Percentiles rank a stretch among this genome's conserved stretches.
phyloP scores from a whole-genome alignment of 495 filamentous ascomycete species.

The Penicillium diatomitis region DNA sequence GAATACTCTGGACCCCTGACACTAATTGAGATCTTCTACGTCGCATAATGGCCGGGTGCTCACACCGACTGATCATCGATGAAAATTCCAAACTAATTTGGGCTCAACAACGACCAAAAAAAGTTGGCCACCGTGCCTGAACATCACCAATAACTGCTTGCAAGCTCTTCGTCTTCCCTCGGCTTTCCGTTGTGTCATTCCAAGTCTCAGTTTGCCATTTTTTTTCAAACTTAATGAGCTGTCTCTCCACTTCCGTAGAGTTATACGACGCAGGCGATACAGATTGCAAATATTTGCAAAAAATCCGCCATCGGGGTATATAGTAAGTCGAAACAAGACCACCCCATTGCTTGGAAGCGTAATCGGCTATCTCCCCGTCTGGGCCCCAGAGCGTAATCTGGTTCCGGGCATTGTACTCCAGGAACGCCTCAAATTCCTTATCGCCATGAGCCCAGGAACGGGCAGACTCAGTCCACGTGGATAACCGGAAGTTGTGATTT shows the following conservation, averaged over 20 bases:
- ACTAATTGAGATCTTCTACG: too few relatives aligned
- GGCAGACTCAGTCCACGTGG: slow-evolving; percentile 33
- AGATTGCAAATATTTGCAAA: slow-evolving; percentile 34
- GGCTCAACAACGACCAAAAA: slow-evolving; percentile 10
- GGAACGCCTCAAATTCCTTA: slow-evolving; percentile 22
- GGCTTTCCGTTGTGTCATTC: slow-evolving; percentile 5
- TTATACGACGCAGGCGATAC: slow-evolving; percentile 23
- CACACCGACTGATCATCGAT: too few relatives aligned
- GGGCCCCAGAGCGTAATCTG: slow-evolving; percentile 49
- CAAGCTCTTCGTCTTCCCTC: slow-evolving; percentile 4
- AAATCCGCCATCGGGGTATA: slow-evolving; percentile 37
- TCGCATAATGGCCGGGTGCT: too few relatives aligned
- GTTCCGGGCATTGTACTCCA: slow-evolving; percentile 44
- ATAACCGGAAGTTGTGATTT: slow-evolving; percentile 35
- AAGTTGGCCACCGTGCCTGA: slow-evolving; percentile 10
- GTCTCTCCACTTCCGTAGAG: slow-evolving; percentile 16
- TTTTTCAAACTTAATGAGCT: slow-evolving; percentile 28
- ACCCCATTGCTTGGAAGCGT: slow-evolving; percentile 42
- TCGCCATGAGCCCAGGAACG: slow-evolving; percentile 23
- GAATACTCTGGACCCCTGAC: too few relatives aligned
- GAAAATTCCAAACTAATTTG: not conserved
- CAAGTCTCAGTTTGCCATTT: slow-evolving; percentile 30
- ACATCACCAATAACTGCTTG: slow-evolving; percentile 13
- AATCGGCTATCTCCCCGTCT: slow-evolving; percentile 40
- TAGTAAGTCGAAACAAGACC: slow-evolving; percentile 43